phyloP scores from a whole-genome alignment of 1,284 basidiomycete species.

The Microbotryum silenes-acaulis region DNA sequence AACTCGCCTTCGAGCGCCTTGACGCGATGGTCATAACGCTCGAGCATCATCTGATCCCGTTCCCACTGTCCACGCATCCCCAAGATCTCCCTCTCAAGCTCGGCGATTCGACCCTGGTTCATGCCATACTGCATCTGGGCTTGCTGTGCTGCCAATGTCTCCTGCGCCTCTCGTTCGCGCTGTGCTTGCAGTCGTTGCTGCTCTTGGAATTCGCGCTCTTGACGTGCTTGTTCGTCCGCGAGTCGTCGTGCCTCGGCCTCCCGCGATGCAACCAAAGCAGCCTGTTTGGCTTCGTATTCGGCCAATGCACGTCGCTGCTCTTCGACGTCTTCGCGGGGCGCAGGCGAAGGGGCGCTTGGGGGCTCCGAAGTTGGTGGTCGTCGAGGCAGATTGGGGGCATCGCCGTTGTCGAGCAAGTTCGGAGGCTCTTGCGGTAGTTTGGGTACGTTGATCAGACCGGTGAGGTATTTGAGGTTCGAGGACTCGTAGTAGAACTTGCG shows the following conservation, averaged over 20 bases:
- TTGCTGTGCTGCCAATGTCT: conserved; percentile 60
- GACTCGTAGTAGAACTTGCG: conserved; percentile 97
- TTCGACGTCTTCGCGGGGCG: conserved; percentile 58
- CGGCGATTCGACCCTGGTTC: conserved; percentile 50
- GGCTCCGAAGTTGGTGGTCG: conserved; percentile 48
- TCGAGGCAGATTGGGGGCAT: conserved; percentile 77
- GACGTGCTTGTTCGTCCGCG: conserved; percentile 66
- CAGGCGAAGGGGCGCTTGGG: conserved; percentile 22
- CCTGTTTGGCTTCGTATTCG: conserved; percentile 93
- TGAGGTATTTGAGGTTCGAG: conserved; percentile 91
- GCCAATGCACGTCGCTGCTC: conserved; percentile 94
- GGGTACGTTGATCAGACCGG: conserved; percentile 89
- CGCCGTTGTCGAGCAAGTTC: conserved; percentile 73
- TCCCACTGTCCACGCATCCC: conserved; percentile 96
- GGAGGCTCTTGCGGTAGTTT: conserved; percentile 93
- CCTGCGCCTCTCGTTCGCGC: conserved; percentile 78
- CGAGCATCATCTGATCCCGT: conserved; percentile 93
- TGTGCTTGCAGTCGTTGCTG: conserved; percentile 82
- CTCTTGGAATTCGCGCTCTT: conserved; percentile 84
- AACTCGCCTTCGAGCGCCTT: conserved; percentile 94
- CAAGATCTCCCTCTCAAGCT: conserved; percentile 84
- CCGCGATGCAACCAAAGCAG: conserved; percentile 47
- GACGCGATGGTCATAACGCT: conserved; percentile 97
- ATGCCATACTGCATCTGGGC: conserved; percentile 28
- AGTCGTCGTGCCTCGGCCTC: conserved; percentile 75